Base-by-base conservation (phyloP, 2,329 filamentous ascomycete species). In the Exophiala oligosperma region DNA sequence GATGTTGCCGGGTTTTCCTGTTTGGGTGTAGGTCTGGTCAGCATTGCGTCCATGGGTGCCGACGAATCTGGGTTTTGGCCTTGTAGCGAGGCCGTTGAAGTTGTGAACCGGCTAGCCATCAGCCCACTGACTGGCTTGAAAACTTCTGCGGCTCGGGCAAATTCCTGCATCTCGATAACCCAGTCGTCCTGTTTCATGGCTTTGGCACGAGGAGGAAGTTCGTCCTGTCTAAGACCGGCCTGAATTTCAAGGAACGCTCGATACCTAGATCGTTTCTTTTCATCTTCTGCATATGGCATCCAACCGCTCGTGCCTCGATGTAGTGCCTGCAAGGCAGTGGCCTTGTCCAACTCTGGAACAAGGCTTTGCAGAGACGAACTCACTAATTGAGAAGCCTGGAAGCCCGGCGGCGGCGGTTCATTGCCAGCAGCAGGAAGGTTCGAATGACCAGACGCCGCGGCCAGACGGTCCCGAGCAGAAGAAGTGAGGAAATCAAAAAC, bases 41-140 rank as follows among this genome's bases (percentile, higher is more conserved):
- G 74, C 6, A 83, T 68, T 44, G 60, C 54, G 2, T 62, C 52
- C 28, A 44, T 28, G 61, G 47, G 23, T 55, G 50, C 40, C 43
- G 35, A 47, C 29, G 68, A 58, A 29, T 72, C 72, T 7, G 55
- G 61, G 37, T 62, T 60, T 21, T 66, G 57, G 43, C 65, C 64
- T 65, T 29, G 67, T 67, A 43, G 64, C 52, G 4, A 59, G 54
- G 82, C 78, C 7, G 84, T 84, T 1, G 86, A 84, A 1, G 89
- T 88, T 0, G 92, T 97, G 71, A 99, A 99, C 0, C 93, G 87
- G 21, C 90, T 91, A 14, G 93, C 94, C 91, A 99, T 97, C 62
- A 91, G 81, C 0, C 92, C 92, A 1, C 90, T 91, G 76, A 96
- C 90, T 0, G 94, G 94, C 71, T 90, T 93, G 78, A 97, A 99